Evolutionary conservation across 805 yeast genomes (phyloP).

Genomic region (Pichia pseudocactophila): DNA sequence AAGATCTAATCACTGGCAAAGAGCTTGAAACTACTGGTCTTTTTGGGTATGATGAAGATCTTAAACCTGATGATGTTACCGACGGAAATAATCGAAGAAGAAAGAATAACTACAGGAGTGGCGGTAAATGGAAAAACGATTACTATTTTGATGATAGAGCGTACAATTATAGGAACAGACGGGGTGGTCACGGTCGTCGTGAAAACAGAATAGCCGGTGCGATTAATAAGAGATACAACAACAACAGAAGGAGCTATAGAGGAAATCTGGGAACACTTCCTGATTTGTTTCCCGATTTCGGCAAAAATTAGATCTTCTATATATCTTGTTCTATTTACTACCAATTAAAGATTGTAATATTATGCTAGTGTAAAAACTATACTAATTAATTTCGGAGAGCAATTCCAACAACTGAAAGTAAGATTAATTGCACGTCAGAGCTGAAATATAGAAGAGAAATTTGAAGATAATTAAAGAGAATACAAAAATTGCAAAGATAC

Average conservation of each 20-base stretch:
- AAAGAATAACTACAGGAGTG: neutral
- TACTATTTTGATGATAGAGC: neutral
- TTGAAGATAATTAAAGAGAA: no score
- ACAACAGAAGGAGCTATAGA: neutral
- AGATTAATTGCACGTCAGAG: no score
- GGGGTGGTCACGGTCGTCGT: neutral
- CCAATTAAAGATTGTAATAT: no score
- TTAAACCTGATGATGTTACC: slow-evolving; percentile 21
- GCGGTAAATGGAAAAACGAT: neutral
- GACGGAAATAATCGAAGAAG: slow-evolving; percentile 1
- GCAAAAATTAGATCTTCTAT: no score
- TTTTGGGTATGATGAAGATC: slow-evolving; percentile 26
- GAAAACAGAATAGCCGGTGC: neutral
- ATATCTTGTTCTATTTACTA: no score
- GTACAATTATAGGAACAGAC: neutral
- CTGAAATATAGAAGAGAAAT: no score
- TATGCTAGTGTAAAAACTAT: no score
- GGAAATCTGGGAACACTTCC: neutral
- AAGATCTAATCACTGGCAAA: slow-evolving; percentile 29
- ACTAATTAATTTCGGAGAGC: no score
- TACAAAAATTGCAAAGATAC: no score
- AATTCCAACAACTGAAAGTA: no score
- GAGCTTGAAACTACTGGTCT: slow-evolving; percentile 30
- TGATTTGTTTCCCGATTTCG: slow-evolving; percentile 9
- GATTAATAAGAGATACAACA: no score